phyloP scores from a whole-genome alignment of 257 asterid genomes.

The Echium plantagineum region DNA sequence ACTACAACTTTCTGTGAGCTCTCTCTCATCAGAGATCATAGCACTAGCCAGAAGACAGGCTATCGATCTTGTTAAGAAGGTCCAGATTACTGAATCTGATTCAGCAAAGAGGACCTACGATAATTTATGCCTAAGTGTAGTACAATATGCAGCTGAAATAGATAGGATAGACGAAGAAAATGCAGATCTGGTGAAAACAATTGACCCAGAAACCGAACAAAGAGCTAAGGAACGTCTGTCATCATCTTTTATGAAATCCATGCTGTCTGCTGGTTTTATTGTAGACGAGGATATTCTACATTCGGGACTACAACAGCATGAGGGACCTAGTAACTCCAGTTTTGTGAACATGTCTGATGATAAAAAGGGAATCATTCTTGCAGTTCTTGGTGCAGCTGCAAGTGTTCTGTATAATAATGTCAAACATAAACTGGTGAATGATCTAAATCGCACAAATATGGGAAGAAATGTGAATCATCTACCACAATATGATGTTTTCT shows the following conservation, averaged over 20 bases:
- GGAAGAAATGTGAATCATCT: conserved; percentile 26
- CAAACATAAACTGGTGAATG: conserved; percentile 33
- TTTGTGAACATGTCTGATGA: conserved; percentile 31
- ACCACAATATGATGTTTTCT: conserved; percentile 41
- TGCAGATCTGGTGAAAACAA: conserved; percentile 48
- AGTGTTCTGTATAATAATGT: conserved; percentile 51
- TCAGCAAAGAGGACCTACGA: conserved; percentile 54
- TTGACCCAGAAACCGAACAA: conserved; percentile 66
- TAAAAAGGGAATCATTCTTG: conserved; percentile 37
- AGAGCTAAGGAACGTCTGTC: conserved; percentile 60
- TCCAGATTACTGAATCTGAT: conserved; percentile 32
- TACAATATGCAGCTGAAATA: conserved; percentile 61
- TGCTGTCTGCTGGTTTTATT: conserved; percentile 41
- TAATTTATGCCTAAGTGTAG: conserved; percentile 63
- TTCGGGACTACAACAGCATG: conserved; percentile 30
- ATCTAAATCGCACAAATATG: conserved; percentile 36
- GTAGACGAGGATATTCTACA: conserved; percentile 28
- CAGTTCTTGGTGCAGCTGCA: conserved; percentile 40
- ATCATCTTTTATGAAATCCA: conserved; percentile 53
- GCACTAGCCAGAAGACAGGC: conserved; percentile 67
- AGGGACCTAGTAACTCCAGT: conserved; percentile 26
- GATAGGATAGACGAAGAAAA: conserved; percentile 74
- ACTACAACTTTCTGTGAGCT: conserved; percentile 51
- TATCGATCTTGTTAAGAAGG: conserved; percentile 50
- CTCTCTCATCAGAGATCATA: conserved; percentile 64